A percentile compares a stretch with the other conserved stretches of the same genome.
These are phyloP conservation scores for Sphenostylis stenocarpa DNA, from an alignment of 306 rosid species.

Conservation along the genomic window DNA sequence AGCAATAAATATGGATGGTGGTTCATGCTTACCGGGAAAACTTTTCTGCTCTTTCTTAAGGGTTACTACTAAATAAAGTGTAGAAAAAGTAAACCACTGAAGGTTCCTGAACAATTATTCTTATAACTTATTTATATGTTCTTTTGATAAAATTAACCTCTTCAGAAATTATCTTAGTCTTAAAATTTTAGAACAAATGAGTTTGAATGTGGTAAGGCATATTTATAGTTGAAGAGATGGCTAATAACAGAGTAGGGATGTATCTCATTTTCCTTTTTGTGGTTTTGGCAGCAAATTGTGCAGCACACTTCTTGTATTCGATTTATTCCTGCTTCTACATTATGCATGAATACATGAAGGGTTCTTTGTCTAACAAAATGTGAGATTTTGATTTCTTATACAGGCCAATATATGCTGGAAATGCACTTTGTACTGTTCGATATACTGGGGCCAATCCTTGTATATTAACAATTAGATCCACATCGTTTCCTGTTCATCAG, in stretches of 20 bases:
- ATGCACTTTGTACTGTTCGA: conserved; percentile 81
- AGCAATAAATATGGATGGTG: not conserved
- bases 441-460: conserved; percentile 84
- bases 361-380: conserved; percentile 23
- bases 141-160: not conserved
- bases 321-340: conserved; percentile 15
- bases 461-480: conserved; percentile 78
- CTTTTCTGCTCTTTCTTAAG: not conserved
- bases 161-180: not conserved
- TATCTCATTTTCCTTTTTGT: not conserved
- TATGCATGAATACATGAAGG: not conserved
- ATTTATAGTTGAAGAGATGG: conserved; percentile 13
- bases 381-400: conserved; percentile 30
- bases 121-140: not conserved
- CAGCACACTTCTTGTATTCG: conserved; percentile 5
- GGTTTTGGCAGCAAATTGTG: conserved; percentile 3
- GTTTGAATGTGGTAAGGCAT: not conserved
- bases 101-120: conserved; percentile 1
- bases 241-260: not conserved
- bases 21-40: conserved; percentile 1
- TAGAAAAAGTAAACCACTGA: not conserved
- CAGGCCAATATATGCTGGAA: conserved; percentile 99
- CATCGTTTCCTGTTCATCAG: conserved; percentile 66
- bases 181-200: not conserved
- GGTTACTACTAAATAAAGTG: not conserved